Percentiles rank a stretch among this genome's conserved stretches.
Evolutionary conservation across 345 rosid species (phyloP).

Genomic region (Draba incana): DNA sequence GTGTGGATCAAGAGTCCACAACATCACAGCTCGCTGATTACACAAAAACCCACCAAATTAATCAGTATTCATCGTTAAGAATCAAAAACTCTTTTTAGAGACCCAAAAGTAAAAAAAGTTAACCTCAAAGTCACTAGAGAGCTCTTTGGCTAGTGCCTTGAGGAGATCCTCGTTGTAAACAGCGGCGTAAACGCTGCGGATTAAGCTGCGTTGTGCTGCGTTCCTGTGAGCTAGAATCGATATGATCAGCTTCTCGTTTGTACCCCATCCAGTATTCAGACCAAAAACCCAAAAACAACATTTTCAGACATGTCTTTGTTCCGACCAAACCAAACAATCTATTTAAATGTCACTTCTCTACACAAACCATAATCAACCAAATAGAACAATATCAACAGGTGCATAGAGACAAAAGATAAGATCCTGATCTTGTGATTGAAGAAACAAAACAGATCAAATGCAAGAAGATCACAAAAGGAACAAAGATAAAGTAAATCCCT

Average conservation of each 20-base stretch:
- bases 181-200: constrained; percentile 62
- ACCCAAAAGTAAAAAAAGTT: not conserved
- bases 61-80: not conserved
- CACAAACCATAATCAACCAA: not conserved
- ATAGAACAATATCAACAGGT: not conserved
- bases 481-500: not conserved
- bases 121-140: constrained; percentile 72
- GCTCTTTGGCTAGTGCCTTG: constrained; percentile 68
- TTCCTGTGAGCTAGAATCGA: constrained; percentile 69
- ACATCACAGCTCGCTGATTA: constrained; percentile 53
- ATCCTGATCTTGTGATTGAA: constrained; percentile 9
- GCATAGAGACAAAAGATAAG: not conserved
- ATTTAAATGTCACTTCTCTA: not conserved
- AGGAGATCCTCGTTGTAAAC: constrained; percentile 69
- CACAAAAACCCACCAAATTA: not conserved
- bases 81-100: not conserved
- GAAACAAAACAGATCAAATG: not conserved
- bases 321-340: constrained; percentile 1
- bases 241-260: constrained; percentile 74
- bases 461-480: not conserved
- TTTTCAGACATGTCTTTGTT: not conserved
- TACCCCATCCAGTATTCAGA: constrained; percentile 76
- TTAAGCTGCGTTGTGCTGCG: constrained; percentile 60
- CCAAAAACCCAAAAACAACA: not conserved
- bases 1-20: constrained; percentile 71